Evolutionary conservation across 495 filamentous ascomycete species (phyloP).

Genomic region (Aspergillus heteromorphus): DNA sequence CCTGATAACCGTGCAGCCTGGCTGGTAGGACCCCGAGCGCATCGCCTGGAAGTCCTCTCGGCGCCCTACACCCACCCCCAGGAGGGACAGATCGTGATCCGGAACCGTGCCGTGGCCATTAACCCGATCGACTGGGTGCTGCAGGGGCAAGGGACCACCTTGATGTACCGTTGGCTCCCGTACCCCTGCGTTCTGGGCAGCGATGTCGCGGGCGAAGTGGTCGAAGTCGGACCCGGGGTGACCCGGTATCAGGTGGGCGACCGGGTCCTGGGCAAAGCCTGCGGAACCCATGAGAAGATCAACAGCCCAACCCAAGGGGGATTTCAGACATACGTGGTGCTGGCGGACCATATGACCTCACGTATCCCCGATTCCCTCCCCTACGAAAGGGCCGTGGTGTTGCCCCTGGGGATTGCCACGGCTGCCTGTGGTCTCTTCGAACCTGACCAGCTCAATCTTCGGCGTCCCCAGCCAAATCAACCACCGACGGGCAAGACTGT

Average conservation of each 20-base stretch:
- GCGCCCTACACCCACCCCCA: constrained; percentile 28
- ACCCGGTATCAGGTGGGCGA: constrained; percentile 38
- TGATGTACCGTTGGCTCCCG: not conserved
- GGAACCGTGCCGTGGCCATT: constrained; percentile 30
- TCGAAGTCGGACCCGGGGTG: constrained; percentile 39
- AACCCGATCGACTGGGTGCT: constrained; percentile 42
- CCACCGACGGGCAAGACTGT: constrained; percentile 37
- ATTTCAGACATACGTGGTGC: constrained; percentile 47
- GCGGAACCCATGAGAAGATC: not conserved
- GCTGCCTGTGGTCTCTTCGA: constrained; percentile 48
- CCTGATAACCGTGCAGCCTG: constrained; percentile 31
- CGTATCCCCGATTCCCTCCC: constrained; percentile 41
- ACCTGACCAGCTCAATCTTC: constrained; percentile 33
- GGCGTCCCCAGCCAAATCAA: constrained; percentile 22
- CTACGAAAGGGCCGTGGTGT: constrained; percentile 42
- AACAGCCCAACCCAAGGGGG: constrained; percentile 22
- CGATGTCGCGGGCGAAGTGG: constrained; percentile 51
- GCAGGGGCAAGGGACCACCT: constrained; percentile 14
- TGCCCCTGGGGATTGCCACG: constrained; percentile 52
- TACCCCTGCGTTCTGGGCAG: constrained; percentile 49
- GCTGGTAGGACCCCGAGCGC: constrained; percentile 16
- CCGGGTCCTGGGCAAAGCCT: constrained; percentile 18
- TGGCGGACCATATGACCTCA: constrained; percentile 29
- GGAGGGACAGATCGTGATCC: constrained; percentile 25
- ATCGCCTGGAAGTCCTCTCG: constrained; percentile 23